These are phyloP conservation scores for Blastobotrys peoriensis DNA, from an alignment of 805 yeast genomes.

Conservation along the genomic window DNA sequence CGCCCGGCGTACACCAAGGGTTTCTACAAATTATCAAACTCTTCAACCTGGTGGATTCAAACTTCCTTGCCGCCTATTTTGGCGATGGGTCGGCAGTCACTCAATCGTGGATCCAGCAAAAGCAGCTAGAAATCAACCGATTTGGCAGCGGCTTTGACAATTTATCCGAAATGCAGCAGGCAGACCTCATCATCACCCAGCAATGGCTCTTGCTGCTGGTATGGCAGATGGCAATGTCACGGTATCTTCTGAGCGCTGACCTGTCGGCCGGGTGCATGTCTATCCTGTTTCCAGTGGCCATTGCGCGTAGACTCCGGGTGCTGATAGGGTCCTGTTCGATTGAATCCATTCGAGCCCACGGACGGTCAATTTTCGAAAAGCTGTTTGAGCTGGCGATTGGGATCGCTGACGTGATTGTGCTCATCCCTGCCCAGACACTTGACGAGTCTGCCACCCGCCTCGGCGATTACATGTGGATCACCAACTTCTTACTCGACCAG, in stretches of 20 bases:
- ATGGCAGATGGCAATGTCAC: conserved; percentile 17
- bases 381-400: conserved; percentile 11
- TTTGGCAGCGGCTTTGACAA: conserved; percentile 4
- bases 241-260: conserved; percentile 6
- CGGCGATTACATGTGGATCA: conserved; percentile 13
- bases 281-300: conserved; percentile 12
- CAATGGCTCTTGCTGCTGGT: conserved; percentile 15
- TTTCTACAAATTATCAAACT: conserved; percentile 13
- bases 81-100: conserved; percentile 7
- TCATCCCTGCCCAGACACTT: conserved; percentile 7
- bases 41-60: conserved; percentile 12
- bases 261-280: conserved; percentile 13
- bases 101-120: conserved; percentile 12
- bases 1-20: conserved; percentile 11
- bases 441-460: conserved; percentile 7
- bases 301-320: conserved; percentile 8
- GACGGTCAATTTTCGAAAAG: conserved; percentile 8
- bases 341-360: conserved; percentile 11
- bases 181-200: conserved; percentile 13
- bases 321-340: conserved; percentile 6
- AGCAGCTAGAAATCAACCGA: conserved; percentile 8
- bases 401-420: conserved; percentile 12
- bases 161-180: conserved; percentile 14
- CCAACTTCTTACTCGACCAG: conserved; percentile 9
- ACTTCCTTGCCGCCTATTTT: conserved; percentile 12